Evolutionary conservation across 2,329 filamentous ascomycete genomes (phyloP), one percentile per base, ranked within the genome.

Genomic region (Aspergillus caelatus): DNA sequence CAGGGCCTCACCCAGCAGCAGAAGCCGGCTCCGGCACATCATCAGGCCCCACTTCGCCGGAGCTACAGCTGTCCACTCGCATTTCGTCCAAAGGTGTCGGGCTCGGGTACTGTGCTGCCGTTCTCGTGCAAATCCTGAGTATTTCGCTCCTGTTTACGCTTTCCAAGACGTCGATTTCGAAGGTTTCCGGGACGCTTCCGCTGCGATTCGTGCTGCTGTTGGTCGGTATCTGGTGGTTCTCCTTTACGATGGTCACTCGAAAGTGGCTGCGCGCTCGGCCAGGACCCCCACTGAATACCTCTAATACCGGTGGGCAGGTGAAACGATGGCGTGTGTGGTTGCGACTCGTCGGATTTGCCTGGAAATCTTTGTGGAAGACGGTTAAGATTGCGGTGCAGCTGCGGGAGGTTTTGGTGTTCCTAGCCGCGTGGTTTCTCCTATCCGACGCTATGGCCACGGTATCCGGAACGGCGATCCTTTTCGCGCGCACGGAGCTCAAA

Each of bases 381-480:
- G 78, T 94, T 16, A 86, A 86, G 68, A 84, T 94, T 30, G 93
- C 93, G 1, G 84, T 87, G 1, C 83, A 85, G 1, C 75, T 96
- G 0, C 89, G 89, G 50, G 88, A 97, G 68, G 87, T 96, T 0
- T 83, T 94, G 10, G 83, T 97, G 0, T 96, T 97, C 68, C 84
- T 97, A 0, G 86, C 85, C 2, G 93, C 91, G 1, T 97, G 94
- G 94, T 97, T 97, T 75, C 83, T 97, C 45, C 84, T 97, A 1
- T 95, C 91, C 0, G 94, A 97, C 72, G 92, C 91, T 36, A 91
- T 97, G 65, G 94, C 94, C 5, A 97, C 94, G 0, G 94, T 95
- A 0, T 94, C 91, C 3, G 93, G 92, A 4, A 97, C 94, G 0
- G 94, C 94, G 0, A 93, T 97, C 45, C 84, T 97, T 2, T 97